Conservation (phyloP, 1,284 basidiomycete genomes). For the Xerocomus amazonicus region DNA sequence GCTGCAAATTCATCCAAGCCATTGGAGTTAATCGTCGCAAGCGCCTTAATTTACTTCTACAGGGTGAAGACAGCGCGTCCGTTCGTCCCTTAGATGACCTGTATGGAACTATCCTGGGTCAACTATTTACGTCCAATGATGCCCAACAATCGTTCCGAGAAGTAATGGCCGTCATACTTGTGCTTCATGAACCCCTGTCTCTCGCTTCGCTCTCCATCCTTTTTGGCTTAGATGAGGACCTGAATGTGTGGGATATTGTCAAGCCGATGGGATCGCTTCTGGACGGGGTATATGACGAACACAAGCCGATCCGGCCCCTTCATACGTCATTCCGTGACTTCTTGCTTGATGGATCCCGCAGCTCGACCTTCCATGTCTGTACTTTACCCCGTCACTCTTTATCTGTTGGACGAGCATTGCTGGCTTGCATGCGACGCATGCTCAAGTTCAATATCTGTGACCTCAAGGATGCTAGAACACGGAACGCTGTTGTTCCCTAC, state of each 20-base stretch:
- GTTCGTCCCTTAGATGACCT: not conserved
- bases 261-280: not conserved
- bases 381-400: not conserved
- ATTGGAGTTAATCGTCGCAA: not conserved
- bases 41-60: not conserved
- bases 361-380: not conserved
- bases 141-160: not conserved
- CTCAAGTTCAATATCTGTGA: not conserved
- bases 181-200: not conserved
- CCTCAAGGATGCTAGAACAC: no score
- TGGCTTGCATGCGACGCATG: not conserved
- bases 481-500: not conserved
- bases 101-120: not conserved
- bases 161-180: not conserved
- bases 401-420: not conserved
- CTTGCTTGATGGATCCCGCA: not conserved
- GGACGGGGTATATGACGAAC: not conserved
- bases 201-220: not conserved
- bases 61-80: not conserved
- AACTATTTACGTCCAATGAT: not conserved
- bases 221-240: not conserved
- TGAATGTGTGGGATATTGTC: not conserved
- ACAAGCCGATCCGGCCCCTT: not conserved
- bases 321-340: not conserved
- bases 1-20: slow-evolving; percentile 2